phyloP scores from a whole-genome alignment of 495 filamentous ascomycete species.

The Usnea hakonensis region DNA sequence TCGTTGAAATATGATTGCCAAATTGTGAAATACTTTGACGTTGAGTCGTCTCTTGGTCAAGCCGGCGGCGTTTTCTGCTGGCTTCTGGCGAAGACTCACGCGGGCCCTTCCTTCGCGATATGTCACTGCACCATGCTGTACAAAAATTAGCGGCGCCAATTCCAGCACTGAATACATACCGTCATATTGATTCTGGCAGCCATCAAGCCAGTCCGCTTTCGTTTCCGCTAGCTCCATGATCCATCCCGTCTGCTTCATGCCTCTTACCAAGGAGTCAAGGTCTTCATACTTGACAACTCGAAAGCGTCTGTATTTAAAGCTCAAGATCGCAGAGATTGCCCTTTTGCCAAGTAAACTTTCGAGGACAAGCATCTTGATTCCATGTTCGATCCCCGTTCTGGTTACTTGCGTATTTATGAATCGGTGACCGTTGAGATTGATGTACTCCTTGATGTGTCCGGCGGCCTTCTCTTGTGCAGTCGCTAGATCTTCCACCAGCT shows the following conservation, averaged over 20 bases:
- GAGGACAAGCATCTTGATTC: constrained; percentile 1
- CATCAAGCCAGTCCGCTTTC: not conserved
- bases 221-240: not conserved
- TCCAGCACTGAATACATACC: constrained; percentile 3
- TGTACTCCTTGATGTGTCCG: not conserved
- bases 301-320: constrained; percentile 3
- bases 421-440: not conserved
- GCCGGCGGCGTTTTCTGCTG: not conserved
- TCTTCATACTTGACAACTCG: constrained; percentile 1
- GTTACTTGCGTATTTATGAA: constrained; percentile 3
- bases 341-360: constrained; percentile 2
- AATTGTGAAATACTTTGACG: not conserved
- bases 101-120: not conserved
- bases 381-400: not conserved
- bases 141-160: not conserved
- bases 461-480: not conserved
- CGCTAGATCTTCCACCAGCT: not conserved
- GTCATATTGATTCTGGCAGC: not conserved
- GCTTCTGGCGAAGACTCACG: not conserved
- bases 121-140: not conserved
- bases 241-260: not conserved
- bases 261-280: constrained; percentile 1
- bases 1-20: not conserved
- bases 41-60: not conserved
- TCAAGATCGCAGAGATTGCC: constrained; percentile 1